These are phyloP conservation scores for Globisporangium radiosum DNA, from an alignment of 352 stramenopile species.

Conservation along the genomic window DNA sequence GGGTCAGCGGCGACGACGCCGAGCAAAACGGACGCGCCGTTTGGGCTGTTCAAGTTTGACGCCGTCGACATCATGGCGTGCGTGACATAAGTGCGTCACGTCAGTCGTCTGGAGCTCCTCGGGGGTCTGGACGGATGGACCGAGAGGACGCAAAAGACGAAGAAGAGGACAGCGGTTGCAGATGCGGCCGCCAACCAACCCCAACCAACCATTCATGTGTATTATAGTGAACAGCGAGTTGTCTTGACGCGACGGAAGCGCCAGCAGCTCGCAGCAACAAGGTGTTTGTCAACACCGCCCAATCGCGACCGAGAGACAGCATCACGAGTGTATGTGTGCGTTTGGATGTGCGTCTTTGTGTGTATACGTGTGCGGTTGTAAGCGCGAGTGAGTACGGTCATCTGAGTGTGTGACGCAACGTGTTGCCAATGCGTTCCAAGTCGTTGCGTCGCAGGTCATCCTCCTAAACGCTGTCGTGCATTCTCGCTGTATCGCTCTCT, in stretches of 20 bases:
- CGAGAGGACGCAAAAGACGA: slow-evolving; percentile 5
- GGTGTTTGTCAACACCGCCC: slow-evolving; percentile 89
- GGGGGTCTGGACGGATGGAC: too few species aligned
- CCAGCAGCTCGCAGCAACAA: slow-evolving; percentile 21
- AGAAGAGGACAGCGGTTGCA: slow-evolving; percentile 21
- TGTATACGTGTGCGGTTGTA: too few species aligned
- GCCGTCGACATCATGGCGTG: slow-evolving; percentile 85
- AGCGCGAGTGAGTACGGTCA: too few species aligned
- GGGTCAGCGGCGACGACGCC: slow-evolving; percentile 13
- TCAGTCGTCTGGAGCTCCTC: too few species aligned
- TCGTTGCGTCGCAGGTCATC: too few species aligned
- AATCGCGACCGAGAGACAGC: slow-evolving; percentile 18
- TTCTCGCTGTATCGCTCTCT: not conserved
- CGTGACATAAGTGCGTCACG: slow-evolving; percentile 40
- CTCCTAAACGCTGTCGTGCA: not conserved
- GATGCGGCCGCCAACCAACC: slow-evolving; percentile 9
- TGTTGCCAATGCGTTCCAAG: too few species aligned
- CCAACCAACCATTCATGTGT: not conserved
- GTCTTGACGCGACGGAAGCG: slow-evolving; percentile 1
- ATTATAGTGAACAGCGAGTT: slow-evolving; percentile 4
- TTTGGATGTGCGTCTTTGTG: too few species aligned
- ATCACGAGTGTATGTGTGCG: not conserved
- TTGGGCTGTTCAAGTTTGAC: slow-evolving; percentile 75
- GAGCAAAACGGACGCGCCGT: slow-evolving; percentile 39
- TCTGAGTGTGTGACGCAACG: too few species aligned